Evolutionary conservation across 129 eudicot genomes (phyloP), one percentile per base, ranked within the genome.

Genomic region (Glebionis coronaria): DNA sequence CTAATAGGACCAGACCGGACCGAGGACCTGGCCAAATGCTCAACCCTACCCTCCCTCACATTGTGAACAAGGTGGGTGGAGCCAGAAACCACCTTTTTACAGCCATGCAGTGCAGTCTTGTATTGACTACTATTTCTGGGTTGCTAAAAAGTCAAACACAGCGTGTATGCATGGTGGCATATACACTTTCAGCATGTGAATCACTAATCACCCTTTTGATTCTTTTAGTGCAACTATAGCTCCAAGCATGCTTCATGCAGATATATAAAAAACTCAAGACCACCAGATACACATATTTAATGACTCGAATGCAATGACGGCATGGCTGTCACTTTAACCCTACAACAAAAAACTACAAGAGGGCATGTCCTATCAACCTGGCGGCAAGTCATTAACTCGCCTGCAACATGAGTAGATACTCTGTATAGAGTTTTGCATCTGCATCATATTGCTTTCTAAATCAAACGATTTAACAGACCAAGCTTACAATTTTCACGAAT

Each of bases 81-180:
- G 62, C 52, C 23, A 70, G 61, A 72, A 72, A 62, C 61, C 62
- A 72, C 54, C 54, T 28, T 61, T n/a, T 35, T 55, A 25, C 69
- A 62, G 50, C 77, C 56, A 21, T 69, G 25, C 55, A 38, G 16
- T 53, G 71, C 55, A 42, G 47, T 8, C 45, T 53, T 63, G 64
- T 21, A 56, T 73, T 75, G 74, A 75, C 74, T 75, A 67, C n/a
- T 23, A 56, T 11, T 57, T 40, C 2, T n/a, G 20, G 54, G 73
- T 57, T 35, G 14, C 19, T 11, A 12, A 58, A 75, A 40, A 44
- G 47, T 74, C 69, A 69, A 75, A 75, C 58, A 59, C n/a, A 68
- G 14, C 63, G 74, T 59, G 74, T 75, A 61, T 60, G 69, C 47
- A 50, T 68, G 64, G 74, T 75, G 79, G 74, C 74, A 68, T 59